Evolutionary conservation across 2,329 filamentous ascomycete genomes (phyloP).

Genomic region (Diplodia sapinea): DNA sequence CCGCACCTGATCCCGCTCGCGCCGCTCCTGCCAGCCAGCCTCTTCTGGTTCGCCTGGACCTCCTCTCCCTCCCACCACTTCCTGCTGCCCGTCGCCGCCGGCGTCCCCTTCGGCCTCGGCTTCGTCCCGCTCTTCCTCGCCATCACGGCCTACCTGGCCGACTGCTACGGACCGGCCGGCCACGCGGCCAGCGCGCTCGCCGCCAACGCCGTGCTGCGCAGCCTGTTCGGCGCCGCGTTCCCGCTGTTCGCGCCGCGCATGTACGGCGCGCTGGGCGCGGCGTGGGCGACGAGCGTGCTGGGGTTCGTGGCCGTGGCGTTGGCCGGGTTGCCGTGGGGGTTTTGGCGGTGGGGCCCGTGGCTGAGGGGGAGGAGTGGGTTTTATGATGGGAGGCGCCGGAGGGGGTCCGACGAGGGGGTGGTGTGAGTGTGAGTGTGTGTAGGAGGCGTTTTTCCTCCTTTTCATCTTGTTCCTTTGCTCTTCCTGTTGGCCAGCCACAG

Average conservation of each 20-base stretch:
- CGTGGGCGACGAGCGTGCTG: constrained; percentile 79
- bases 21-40: constrained; percentile 73
- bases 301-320: constrained; percentile 74
- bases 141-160: constrained; percentile 77
- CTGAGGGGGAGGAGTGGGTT: constrained; percentile 63
- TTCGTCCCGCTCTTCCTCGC: constrained; percentile 84
- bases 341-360: constrained; percentile 67
- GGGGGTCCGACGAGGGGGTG: constrained; percentile 44
- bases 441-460: background rate
- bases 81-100: constrained; percentile 78
- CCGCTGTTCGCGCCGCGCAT: constrained; percentile 76
- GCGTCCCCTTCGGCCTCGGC: constrained; percentile 78
- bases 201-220: constrained; percentile 76
- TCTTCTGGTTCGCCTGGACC: constrained; percentile 61
- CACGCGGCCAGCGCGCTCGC: constrained; percentile 82
- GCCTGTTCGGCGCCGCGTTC: constrained; percentile 73
- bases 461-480: too few relatives aligned
- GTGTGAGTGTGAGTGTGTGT: background rate
- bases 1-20: constrained; percentile 79
- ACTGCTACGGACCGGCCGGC: constrained; percentile 64
- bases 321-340: constrained; percentile 81
- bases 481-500: too few relatives aligned
- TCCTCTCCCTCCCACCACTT: constrained; percentile 77
- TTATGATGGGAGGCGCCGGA: constrained; percentile 59
- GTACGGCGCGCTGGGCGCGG: constrained; percentile 71